A percentile compares a stretch with the other conserved stretches of the same genome.
phyloP scores from a whole-genome alignment of 306 rosid species.

The Vicia villosa region DNA sequence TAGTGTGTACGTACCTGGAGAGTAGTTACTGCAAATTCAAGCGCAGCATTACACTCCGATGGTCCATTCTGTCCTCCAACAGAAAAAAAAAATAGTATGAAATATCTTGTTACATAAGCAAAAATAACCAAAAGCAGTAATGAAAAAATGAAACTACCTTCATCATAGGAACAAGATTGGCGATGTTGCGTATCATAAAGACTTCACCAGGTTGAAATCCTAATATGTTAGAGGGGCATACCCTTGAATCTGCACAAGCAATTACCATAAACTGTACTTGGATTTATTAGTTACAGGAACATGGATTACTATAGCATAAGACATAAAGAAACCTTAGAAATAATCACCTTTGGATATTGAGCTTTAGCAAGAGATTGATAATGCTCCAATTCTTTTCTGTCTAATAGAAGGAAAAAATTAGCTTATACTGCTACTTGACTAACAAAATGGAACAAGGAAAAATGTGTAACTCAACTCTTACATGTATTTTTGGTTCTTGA shows the following conservation, averaged over 20 bases:
- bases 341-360: slow-evolving; percentile 76
- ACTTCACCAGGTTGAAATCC: slow-evolving; percentile 96
- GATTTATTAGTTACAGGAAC: slow-evolving; percentile 53
- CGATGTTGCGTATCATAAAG: slow-evolving; percentile 84
- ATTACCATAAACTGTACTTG: slow-evolving; percentile 87
- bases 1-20: slow-evolving; percentile 47
- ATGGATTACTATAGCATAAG: no score
- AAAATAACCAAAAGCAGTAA: slow-evolving; percentile 12
- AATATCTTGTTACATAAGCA: no score
- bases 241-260: slow-evolving; percentile 95
- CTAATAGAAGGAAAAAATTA: slow-evolving; percentile 33
- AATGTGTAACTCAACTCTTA: slow-evolving; percentile 45
- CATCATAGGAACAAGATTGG: slow-evolving; percentile 79
- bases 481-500: slow-evolving; percentile 68
- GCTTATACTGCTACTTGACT: slow-evolving; percentile 16
- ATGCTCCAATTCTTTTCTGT: slow-evolving; percentile 68
- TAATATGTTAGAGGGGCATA: slow-evolving; percentile 87
- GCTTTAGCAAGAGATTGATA: slow-evolving; percentile 70
- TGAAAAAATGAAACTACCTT: slow-evolving; percentile 51
- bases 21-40: slow-evolving; percentile 82
- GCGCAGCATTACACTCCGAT: slow-evolving; percentile 93
- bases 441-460: slow-evolving; percentile 1
- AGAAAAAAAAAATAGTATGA: no score
- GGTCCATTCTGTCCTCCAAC: slow-evolving; percentile 64
- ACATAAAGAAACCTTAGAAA: no score